Evolutionary conservation across 176 grass and related monocot species (phyloP).

Genomic region (Avena atlantica): DNA sequence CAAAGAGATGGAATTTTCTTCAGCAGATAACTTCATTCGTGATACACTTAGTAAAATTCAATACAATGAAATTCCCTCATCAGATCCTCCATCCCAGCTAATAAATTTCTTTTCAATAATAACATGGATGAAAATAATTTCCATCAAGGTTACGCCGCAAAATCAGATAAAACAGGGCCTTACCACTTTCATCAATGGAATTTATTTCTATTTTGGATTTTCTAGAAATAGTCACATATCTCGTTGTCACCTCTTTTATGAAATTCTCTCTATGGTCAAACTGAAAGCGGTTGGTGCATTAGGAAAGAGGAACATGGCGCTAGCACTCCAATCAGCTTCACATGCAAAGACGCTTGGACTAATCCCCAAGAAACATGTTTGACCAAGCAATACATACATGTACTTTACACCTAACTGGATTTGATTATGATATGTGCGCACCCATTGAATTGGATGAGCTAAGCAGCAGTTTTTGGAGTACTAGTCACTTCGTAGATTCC

Average conservation of each 20-base stretch:
- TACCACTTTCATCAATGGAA: background rate
- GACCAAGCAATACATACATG: slow-evolving; percentile 18
- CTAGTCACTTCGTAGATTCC: background rate
- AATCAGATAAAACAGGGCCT: background rate
- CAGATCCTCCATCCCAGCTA: background rate
- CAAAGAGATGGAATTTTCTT: background rate
- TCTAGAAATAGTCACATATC: slow-evolving; percentile 6
- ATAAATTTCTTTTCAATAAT: too few relatives aligned
- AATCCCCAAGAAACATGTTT: slow-evolving; percentile 55
- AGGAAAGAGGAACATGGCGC: slow-evolving; percentile 20
- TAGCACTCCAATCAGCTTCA: slow-evolving; percentile 51
- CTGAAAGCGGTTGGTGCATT: slow-evolving; percentile 37
- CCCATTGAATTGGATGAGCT: slow-evolving; percentile 16
- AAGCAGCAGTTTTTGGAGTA: background rate
- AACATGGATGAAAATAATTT: too few relatives aligned
- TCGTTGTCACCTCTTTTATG: slow-evolving; percentile 2
- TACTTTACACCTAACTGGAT: slow-evolving; percentile 25
- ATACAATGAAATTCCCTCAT: background rate
- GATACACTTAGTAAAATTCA: background rate
- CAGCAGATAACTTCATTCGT: background rate
- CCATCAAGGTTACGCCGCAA: background rate
- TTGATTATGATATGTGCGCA: background rate
- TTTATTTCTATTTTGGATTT: slow-evolving; percentile 27
- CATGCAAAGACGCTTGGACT: slow-evolving; percentile 23
- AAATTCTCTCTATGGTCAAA: slow-evolving; percentile 29